Evolutionary conservation across 2,329 filamentous ascomycete genomes (phyloP), one percentile per base, ranked within the genome.

Genomic region (Diplodia mutila): DNA sequence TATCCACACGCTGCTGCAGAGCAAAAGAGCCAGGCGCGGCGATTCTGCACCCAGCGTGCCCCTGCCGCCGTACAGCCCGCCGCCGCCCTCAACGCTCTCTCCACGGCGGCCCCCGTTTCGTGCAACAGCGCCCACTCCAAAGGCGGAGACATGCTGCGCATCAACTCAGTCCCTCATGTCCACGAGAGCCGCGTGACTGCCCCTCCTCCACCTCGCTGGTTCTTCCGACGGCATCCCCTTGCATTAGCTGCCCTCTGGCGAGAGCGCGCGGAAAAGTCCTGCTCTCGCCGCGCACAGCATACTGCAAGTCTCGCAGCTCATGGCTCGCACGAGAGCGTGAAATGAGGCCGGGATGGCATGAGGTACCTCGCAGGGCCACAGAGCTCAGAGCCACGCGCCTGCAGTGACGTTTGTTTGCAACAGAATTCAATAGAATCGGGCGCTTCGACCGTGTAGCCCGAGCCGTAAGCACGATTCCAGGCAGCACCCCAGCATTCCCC

Each of bases 341-440:
- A 37, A 51, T 34, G 46, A 64, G 9, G 32, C 32, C 32, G 32
- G 32, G 32, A 34, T 4, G 11, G 61, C 42, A 7, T 27, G n/a
- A 39, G 32, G 29, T n/a, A 29, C 12, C 39, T 49, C 59, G 59
- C 59, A 32, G 18, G 46, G 46, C 46, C 42, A 23, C 46, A 21
- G 8, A 27, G 48, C 29, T 18, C n/a, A 64, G 37, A 64, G 61
- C 61, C 61, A 64, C 48, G 61, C 48, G 61, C 48, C 61, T 64
- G 61, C 29, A 23, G 57, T 61, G 57, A 61, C 39, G 57, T 61
- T 61, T 48, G 54, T 27, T 59, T 42, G 54, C 54, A 59, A 46
- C 54, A 70, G 57, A 61, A 61, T 48, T 32, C 39, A 61, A 61
- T 61, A 34, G 57, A 61, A 61, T 61, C 57, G 57, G 57, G 57